phyloP scores from a whole-genome alignment of 1,284 basidiomycete species.

The Fistulinella cinereoalba region DNA sequence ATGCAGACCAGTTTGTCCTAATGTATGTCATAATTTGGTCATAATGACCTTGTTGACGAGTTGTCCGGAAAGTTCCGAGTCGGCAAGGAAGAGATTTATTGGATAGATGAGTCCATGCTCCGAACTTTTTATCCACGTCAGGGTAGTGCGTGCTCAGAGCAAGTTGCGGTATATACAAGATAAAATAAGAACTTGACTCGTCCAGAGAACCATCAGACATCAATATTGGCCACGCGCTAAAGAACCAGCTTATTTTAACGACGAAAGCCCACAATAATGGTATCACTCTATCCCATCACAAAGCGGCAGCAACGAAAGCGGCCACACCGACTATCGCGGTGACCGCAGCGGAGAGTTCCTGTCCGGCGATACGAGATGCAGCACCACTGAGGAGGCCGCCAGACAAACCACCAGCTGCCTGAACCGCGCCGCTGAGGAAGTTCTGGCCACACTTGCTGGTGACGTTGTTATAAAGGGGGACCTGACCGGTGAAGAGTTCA shows the following conservation, averaged over 20 bases:
- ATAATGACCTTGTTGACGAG: neutral
- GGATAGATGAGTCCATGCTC: neutral
- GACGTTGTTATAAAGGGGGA: slow-evolving; percentile 61
- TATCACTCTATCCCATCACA: slow-evolving; percentile 20
- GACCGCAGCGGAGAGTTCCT: slow-evolving; percentile 26
- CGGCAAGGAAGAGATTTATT: slow-evolving; percentile 7
- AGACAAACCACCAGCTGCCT: slow-evolving; percentile 63
- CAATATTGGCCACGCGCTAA: slow-evolving; percentile 9
- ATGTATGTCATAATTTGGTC: slow-evolving; percentile 7
- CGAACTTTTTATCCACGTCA: slow-evolving; percentile 1
- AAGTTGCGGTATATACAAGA: slow-evolving; percentile 21
- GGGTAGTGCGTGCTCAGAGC: slow-evolving; percentile 7
- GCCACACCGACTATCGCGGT: slow-evolving; percentile 27
- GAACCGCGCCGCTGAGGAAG: slow-evolving; percentile 63
- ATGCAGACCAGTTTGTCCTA: neutral
- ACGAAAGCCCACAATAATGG: slow-evolving; percentile 17
- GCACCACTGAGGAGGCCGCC: slow-evolving; percentile 34
- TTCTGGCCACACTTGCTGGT: slow-evolving; percentile 52
- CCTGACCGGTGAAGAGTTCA: slow-evolving; percentile 64
- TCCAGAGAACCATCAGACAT: slow-evolving; percentile 13
- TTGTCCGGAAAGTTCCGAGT: slow-evolving; percentile 1
- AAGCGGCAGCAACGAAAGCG: slow-evolving; percentile 20
- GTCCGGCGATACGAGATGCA: slow-evolving; percentile 22
- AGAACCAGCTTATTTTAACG: slow-evolving; percentile 23
- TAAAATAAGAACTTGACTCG: slow-evolving; percentile 15